Evolutionary conservation across 495 filamentous ascomycete species (phyloP), one percentile per base, ranked within the genome.

Genomic region (Xylaria sp.): DNA sequence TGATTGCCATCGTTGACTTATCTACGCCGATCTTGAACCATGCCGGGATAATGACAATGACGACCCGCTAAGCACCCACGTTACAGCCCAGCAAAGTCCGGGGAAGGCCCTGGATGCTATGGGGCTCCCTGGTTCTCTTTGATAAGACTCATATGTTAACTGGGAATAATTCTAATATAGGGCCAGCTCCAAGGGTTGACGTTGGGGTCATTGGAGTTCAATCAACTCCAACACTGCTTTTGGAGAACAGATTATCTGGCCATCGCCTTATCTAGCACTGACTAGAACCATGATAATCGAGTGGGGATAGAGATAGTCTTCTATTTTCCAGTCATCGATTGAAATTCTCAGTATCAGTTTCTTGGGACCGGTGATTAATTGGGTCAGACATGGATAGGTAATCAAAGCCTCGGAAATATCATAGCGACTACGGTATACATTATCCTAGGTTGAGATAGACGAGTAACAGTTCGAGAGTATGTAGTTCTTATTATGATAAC

Each of bases 251-350:
- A 21, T n/a, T n/a, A n/a, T n/a, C 9, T 21, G 15, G 46, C 46
- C 46, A n/a, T 50, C 8, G 46, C 3, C 17, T 17, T 50, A 50
- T 50, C 46, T 50, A 50, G 46, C 17, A 50, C 46, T 50, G 46
- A 50, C 46, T n/a, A 11, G 46, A 46, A 46, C 2, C 17, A 4
- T 14, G 43, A 11, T 11, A 46, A 19, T 50, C 46, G 21, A 50
- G 46, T 50, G 17, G 46, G n/a, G 46, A 50, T 50, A 50, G 46
- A 50, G 46, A n/a, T 50, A 21, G 46, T 50, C 46, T n/a, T 21
- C 0, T 50, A 50, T 50, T 19, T 50, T 21, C 15, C 4, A 50
- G 46, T 21, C 15, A 5, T 50, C 15, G n/a, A n/a, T 15, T 15
- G 44, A 15, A 46, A 15, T 15, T 19, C 2, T 19, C 3, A 46